Conservation (phyloP, 1,284 basidiomycete genomes). For the Rhizopogon parksii region DNA sequence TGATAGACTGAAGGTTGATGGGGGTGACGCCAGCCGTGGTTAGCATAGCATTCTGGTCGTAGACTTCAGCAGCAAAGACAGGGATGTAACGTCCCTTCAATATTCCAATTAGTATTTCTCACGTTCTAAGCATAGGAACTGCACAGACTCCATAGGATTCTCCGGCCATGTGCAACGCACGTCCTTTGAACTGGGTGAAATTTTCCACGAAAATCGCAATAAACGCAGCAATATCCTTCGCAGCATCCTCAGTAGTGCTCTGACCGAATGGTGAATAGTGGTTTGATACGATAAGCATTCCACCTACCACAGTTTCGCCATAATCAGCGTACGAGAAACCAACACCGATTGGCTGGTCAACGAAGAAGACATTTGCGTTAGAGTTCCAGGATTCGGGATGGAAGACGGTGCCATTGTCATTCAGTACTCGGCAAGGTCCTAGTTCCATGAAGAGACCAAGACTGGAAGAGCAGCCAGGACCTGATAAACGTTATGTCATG, state of each 20-base stretch:
- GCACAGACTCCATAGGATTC: constrained; percentile 51
- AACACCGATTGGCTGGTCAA: constrained; percentile 66
- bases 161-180: constrained; percentile 55
- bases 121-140: not conserved
- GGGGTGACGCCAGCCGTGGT: constrained; percentile 56
- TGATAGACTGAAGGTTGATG: constrained; percentile 72
- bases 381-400: constrained; percentile 59
- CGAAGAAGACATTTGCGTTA: constrained; percentile 59
- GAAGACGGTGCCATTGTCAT: constrained; percentile 36
- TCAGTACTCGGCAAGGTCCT: constrained; percentile 34
- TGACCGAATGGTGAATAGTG: not conserved
- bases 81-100: constrained; percentile 76
- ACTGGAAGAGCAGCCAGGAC: constrained; percentile 39
- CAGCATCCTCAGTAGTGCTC: constrained; percentile 55
- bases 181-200: constrained; percentile 49
- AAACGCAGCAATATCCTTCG: constrained; percentile 57
- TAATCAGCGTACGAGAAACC: constrained; percentile 64
- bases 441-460: constrained; percentile 45
- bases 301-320: constrained; percentile 44
- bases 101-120: not conserved
- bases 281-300: not conserved
- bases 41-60: constrained; percentile 68
- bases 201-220: constrained; percentile 61
- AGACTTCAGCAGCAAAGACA: constrained; percentile 72
- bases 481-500: constrained; percentile 17